Conservation (phyloP, 2,329 filamentous ascomycete species). For the Corynespora cassiicola region DNA sequence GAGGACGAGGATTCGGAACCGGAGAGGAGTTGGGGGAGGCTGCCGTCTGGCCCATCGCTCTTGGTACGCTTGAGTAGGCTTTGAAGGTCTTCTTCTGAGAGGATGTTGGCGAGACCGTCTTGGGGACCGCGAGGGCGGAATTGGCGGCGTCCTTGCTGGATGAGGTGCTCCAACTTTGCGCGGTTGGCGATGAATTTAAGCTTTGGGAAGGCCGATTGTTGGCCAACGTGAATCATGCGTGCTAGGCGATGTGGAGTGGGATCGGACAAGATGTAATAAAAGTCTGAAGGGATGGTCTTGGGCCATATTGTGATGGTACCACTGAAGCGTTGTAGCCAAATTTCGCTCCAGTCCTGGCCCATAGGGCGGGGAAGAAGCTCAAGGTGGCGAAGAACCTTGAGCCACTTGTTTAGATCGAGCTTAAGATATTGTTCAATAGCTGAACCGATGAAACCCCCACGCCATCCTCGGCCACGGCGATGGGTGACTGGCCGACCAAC, state of each 20-base stretch:
- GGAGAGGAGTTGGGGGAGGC: slow-evolving; percentile 24
- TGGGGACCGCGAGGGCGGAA: slow-evolving; percentile 40
- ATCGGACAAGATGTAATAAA: slow-evolving; percentile 84
- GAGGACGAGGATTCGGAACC: slow-evolving; percentile 38
- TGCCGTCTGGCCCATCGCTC: slow-evolving; percentile 20
- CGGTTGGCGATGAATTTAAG: slow-evolving; percentile 90
- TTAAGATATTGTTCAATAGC: slow-evolving; percentile 95
- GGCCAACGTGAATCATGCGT: slow-evolving; percentile 88
- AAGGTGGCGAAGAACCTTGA: slow-evolving; percentile 90
- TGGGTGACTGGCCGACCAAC: slow-evolving; percentile 95
- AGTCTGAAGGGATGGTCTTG: slow-evolving; percentile 78
- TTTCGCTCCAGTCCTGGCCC: slow-evolving; percentile 94
- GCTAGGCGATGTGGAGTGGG: slow-evolving; percentile 77
- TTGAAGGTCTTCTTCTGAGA: slow-evolving; percentile 56
- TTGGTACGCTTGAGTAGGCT: slow-evolving; percentile 45
- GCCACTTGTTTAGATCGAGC: slow-evolving; percentile 95
- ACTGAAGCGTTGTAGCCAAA: slow-evolving; percentile 94
- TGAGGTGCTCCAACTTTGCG: slow-evolving; percentile 78
- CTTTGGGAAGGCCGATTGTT: slow-evolving; percentile 89
- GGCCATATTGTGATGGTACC: slow-evolving; percentile 98
- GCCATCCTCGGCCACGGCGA: slow-evolving; percentile 90
- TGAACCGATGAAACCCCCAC: slow-evolving; percentile 91
- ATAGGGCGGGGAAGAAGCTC: slow-evolving; percentile 89
- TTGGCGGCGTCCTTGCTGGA: slow-evolving; percentile 62
- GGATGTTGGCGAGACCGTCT: slow-evolving; percentile 43